Conservation (phyloP, 208 protist species). For the Sergeia podlipaevii region DNA sequence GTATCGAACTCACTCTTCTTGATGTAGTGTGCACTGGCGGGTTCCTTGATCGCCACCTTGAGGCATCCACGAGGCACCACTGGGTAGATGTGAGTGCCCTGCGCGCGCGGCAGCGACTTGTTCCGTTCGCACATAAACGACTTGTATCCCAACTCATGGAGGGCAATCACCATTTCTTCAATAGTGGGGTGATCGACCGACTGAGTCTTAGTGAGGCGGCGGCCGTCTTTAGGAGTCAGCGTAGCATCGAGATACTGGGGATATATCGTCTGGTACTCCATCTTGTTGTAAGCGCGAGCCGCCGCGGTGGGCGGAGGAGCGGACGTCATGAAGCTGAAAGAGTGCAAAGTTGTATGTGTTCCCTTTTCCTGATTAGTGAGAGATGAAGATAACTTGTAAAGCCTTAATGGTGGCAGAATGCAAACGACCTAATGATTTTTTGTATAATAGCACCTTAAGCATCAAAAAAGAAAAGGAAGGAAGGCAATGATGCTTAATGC, state of each 20-base stretch:
- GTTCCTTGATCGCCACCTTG: conserved; percentile 71
- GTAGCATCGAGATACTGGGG: conserved; percentile 84
- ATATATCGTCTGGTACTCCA: conserved; percentile 75
- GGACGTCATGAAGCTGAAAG: neutral
- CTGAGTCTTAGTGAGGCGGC: conserved; percentile 66
- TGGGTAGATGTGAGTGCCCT: conserved; percentile 51
- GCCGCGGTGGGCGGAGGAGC: conserved; percentile 12
- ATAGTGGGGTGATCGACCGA: conserved; percentile 60
- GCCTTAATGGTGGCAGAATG: too few species aligned
- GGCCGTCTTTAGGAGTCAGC: conserved; percentile 65
- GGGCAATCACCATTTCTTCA: conserved; percentile 56
- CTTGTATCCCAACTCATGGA: conserved; percentile 56
- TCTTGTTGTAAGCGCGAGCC: conserved; percentile 46
- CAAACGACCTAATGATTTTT: too few species aligned
- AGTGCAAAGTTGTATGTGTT: neutral
- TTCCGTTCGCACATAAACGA: conserved; percentile 41
- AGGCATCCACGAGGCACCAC: conserved; percentile 74
- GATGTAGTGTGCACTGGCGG: conserved; percentile 74
- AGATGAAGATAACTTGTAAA: neutral
- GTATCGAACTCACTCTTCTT: conserved; percentile 88
- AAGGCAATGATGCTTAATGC: too few species aligned
- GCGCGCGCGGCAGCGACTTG: conserved; percentile 54
- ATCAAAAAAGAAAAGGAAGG: too few species aligned
- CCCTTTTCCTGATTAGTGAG: conserved; percentile 1
- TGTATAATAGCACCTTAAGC: too few species aligned